These are phyloP conservation scores for Podospora bellae-mahoneyi DNA, from an alignment of 495 filamentous ascomycete species.

Conservation along the genomic window DNA sequence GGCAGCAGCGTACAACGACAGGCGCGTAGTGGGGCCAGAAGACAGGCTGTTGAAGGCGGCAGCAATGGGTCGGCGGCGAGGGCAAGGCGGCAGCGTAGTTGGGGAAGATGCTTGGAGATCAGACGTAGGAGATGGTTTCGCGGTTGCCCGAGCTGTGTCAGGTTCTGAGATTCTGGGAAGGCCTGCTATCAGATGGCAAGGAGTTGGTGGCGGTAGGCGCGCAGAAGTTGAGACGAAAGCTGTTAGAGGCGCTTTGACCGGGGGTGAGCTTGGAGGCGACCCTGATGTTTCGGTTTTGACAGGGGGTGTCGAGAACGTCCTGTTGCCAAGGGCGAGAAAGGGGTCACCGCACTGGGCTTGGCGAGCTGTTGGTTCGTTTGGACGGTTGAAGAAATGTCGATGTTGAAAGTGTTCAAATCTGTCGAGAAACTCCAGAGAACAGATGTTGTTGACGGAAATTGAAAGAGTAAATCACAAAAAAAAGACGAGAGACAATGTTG, in stretches of 20 bases:
- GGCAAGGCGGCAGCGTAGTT: conserved; percentile 1
- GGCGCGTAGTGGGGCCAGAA: background rate
- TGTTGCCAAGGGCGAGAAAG: background rate
- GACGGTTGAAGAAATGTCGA: background rate
- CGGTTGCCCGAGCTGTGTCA: conserved; percentile 39
- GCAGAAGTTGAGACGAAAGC: conserved; percentile 42
- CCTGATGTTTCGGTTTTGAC: conserved; percentile 41
- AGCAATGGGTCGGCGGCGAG: conserved; percentile 14
- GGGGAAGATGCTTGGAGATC: conserved; percentile 26
- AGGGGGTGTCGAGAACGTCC: conserved; percentile 21
- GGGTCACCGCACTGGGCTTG: background rate
- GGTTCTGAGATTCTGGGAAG: conserved; percentile 25
- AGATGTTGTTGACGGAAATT: background rate
- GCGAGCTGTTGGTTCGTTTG: background rate
- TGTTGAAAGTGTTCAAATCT: background rate
- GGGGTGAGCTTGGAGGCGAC: conserved; percentile 29
- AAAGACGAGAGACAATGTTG: background rate
- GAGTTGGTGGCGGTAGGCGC: conserved; percentile 24
- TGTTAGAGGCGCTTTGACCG: conserved; percentile 44
- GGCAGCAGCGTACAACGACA: background rate
- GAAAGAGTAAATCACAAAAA: background rate
- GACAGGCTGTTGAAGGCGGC: background rate
- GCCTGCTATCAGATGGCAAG: conserved; percentile 35
- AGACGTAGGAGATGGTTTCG: conserved; percentile 42
- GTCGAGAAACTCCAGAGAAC: background rate